Evolutionary conservation across 1,139 yeast species (phyloP).

Genomic region (Meyerozyma sp.): DNA sequence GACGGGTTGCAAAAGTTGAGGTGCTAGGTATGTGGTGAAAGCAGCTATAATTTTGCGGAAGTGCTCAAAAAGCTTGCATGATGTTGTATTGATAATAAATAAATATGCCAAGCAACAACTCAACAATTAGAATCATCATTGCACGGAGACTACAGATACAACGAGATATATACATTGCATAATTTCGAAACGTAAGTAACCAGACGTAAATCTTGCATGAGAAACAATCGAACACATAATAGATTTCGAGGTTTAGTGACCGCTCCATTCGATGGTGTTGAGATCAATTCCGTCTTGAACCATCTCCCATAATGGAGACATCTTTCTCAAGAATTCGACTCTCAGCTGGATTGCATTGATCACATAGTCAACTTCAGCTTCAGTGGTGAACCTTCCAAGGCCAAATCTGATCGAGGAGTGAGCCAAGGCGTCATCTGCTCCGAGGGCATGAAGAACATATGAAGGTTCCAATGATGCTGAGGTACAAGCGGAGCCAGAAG

Average conservation of each 20-base stretch:
- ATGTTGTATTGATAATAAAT: no score
- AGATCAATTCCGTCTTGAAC: conserved; percentile 97
- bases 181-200: neutral
- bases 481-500: conserved; percentile 99
- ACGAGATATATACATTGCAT: neutral
- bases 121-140: neutral
- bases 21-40: no score
- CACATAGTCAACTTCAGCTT: conserved; percentile 91
- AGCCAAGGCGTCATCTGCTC: conserved; percentile 97
- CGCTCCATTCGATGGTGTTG: conserved; percentile 94
- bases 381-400: conserved; percentile 95
- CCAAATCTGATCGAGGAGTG: conserved; percentile 97
- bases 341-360: conserved; percentile 81
- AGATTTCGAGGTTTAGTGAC: conserved; percentile 48
- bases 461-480: conserved; percentile 98
- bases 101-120: no score
- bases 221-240: neutral
- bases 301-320: conserved; percentile 99
- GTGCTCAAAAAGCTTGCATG: no score
- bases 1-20: no score
- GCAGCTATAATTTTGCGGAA: no score
- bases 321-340: conserved; percentile 85
- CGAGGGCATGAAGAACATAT: conserved; percentile 91
- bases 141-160: neutral
- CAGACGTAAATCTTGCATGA: neutral